Evolutionary conservation across 257 asterid genomes (phyloP), one percentile per base, ranked within the genome.

Genomic region (Orobanche coerulescens): DNA sequence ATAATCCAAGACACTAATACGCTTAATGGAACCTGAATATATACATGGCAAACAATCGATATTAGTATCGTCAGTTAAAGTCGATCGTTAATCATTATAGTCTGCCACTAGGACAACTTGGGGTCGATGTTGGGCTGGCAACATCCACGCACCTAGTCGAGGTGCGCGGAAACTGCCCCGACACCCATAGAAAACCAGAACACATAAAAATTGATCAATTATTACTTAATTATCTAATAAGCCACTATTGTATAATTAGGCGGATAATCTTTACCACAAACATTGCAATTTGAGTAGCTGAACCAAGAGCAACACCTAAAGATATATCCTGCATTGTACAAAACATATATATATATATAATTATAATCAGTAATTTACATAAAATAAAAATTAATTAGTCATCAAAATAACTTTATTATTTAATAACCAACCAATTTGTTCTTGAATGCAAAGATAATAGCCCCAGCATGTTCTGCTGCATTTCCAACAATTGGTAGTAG

Each of bases 391-490:
- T 24, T 25, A 12, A 26, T 55, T 44, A 28, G 9, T 47, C 3
- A 39, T 62, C 11, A 12, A 18, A 12, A 16, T 12, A 6, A 26
- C 25, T 4, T 3, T 48, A 20, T 19, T 48, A 23, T 51, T 3
- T 2, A 49, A 52, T 23, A 2, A 28, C 8, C 12, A 6, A 24
- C 97, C 94, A 92, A 74, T 75, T 92, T 92, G 73, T 92, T 86
- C 71, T 88, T 92, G 75, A 88, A 86, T n/a, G 98, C 96, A 62
- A 92, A 92, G 24, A 92, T 88, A 66, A 88, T 18, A 1, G 98
- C 95, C 19, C 95, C 98, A 5, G 98, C 98, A 64, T 92, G 98
- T 66, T 92, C 98, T 0, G 98, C 96, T 58, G 98, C 96, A 57
- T 92, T 92, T 58, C 96, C 96, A 66, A 84, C 96, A 14, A 92